Base-by-base conservation (phyloP, 306 rosid genomes). In the Heteromeles arbutifolia region DNA sequence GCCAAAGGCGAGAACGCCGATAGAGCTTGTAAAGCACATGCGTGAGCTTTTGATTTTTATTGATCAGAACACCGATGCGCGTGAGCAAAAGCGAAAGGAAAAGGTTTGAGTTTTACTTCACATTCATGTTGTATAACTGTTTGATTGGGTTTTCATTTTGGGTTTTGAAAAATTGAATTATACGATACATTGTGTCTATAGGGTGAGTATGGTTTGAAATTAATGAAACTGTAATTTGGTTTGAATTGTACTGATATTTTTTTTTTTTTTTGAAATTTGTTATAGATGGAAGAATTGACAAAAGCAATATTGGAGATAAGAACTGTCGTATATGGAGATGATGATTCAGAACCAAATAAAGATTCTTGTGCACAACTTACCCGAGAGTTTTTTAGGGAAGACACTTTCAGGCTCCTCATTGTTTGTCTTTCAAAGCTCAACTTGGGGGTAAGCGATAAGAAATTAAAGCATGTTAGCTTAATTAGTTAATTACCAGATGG, bases 321-420 rank as follows among this genome's bases (percentile, higher is more conserved):
- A 53, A 81, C 84, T 0, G n/a, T 81, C 74, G 85, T 92, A 2
- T 92, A 81, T 79, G 97, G 97, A 24, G 67, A 74, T 53, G 89
- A 75, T 22, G 91, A 54, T 54, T 72, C 85, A 13, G 97, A 90
- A 76, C 93, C 97, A 28, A 78, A 45, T 70, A 67, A 77, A 37
- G 96, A 88, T 10, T 86, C 90, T 11, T 92, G 96, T 74, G 77
- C 89, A 65, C 93, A 81, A 57, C 54, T 92, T 21, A 88, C 97
- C 2, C 82, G 37, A 28, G 96, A 90, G 74, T 90, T 90, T 74
- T 92, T 90, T 44, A 84, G 13, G 44, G 97, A 82, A 12, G 83
- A 92, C 15, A 88, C 85, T 0, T 70, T 89, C 56, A 85, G 93
- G 26, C 86, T 81, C 70, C 85, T 92, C 19, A 73, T 92, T 26